These are phyloP conservation scores for Skeletonema tropicum DNA, from an alignment of 108 stramenopile species.

Conservation along the genomic window DNA sequence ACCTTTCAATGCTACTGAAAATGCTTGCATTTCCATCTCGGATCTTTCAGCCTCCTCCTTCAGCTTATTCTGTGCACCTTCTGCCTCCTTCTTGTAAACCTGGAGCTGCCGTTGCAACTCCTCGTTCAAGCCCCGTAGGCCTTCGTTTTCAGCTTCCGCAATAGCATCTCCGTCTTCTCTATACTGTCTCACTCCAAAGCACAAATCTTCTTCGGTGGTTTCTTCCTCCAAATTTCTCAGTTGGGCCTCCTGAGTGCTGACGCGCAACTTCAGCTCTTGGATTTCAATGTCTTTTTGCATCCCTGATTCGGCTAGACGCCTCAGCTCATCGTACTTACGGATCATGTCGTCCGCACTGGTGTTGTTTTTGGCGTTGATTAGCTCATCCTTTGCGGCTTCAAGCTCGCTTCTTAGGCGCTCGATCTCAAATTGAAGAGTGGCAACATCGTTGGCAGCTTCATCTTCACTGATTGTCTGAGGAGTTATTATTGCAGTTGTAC, in stretches of 20 bases:
- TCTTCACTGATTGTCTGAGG: constrained; percentile 45
- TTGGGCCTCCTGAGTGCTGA: constrained; percentile 36
- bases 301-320: constrained; percentile 36
- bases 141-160: constrained; percentile 41
- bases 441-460: constrained; percentile 24
- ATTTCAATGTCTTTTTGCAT: constrained; percentile 55
- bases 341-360: constrained; percentile 13
- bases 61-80: constrained; percentile 28
- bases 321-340: constrained; percentile 47
- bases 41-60: constrained; percentile 47
- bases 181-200: constrained; percentile 40
- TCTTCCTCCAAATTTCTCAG: constrained; percentile 41
- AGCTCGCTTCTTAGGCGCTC: constrained; percentile 49
- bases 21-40: constrained; percentile 55
- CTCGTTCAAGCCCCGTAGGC: constrained; percentile 38
- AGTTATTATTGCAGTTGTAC: not conserved
- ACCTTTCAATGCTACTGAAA: constrained; percentile 52
- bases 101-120: constrained; percentile 41
- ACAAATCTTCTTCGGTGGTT: constrained; percentile 44
- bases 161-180: constrained; percentile 19
- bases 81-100: constrained; percentile 36
- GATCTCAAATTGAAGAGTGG: constrained; percentile 47
- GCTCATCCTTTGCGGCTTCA: constrained; percentile 13
- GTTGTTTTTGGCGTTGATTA: constrained; percentile 8
- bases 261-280: constrained; percentile 37